phyloP scores from a whole-genome alignment of 305 asterid species.

The Fraxinus baroniana region DNA sequence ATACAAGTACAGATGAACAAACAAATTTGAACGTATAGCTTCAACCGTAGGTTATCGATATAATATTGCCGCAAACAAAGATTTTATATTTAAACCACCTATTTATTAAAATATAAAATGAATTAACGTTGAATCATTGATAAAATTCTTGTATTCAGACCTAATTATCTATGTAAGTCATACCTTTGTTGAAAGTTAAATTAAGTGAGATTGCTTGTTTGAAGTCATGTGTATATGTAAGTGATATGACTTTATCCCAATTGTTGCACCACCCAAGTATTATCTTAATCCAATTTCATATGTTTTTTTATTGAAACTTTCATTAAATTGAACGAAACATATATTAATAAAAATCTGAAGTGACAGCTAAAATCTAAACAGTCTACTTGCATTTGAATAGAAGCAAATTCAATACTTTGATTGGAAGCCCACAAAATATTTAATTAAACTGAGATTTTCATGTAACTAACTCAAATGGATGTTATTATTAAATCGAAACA shows the following conservation, averaged over 20 bases:
- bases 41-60: background rate
- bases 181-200: background rate
- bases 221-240: background rate
- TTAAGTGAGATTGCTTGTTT: background rate
- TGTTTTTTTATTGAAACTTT: background rate
- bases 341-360: background rate
- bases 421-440: background rate
- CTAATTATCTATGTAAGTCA: background rate
- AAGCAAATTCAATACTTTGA: background rate
- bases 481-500: conserved; percentile 21
- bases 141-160: background rate
- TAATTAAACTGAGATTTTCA: conserved; percentile 25
- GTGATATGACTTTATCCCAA: conserved; percentile 14
- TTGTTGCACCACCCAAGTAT: conserved; percentile 27
- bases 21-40: background rate
- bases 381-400: conserved; percentile 9
- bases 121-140: too few relatives aligned
- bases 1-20: background rate
- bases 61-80: background rate
- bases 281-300: background rate
- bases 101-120: too few relatives aligned
- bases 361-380: conserved; percentile 24
- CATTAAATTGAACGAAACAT: conserved; percentile 24
- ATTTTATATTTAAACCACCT: background rate
- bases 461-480: conserved; percentile 29